A percentile compares a stretch with the other conserved stretches of the same genome.
Evolutionary conservation across 2,329 filamentous ascomycete species (phyloP).

Genomic region (Leptographium galeiforme): DNA sequence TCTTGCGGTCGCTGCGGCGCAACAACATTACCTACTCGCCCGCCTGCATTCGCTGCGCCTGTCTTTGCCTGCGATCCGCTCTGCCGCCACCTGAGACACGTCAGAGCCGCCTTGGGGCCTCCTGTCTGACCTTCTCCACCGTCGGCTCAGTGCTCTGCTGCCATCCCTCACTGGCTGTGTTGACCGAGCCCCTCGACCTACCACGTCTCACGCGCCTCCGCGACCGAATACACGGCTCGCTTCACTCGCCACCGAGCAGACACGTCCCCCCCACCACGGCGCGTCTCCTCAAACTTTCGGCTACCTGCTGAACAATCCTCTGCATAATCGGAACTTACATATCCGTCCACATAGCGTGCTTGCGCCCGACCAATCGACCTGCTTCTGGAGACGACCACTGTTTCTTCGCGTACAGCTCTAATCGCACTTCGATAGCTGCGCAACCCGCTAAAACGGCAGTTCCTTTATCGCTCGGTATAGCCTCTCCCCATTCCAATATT

Average conservation of each 20-base stretch:
- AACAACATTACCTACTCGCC: no score
- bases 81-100: conserved; percentile 5
- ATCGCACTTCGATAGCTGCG: not conserved
- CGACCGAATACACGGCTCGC: no score
- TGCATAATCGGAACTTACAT: not conserved
- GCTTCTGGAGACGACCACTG: not conserved
- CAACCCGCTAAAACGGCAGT: conserved; percentile 4
- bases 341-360: not conserved
- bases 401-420: not conserved
- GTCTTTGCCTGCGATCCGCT: not conserved
- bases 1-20: not conserved
- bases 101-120: not conserved
- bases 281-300: no score
- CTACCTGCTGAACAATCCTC: no score
- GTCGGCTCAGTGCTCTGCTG: not conserved
- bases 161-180: not conserved
- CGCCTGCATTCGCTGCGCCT: not conserved
- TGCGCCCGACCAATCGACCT: no score
- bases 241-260: no score
- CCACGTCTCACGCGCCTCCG: no score
- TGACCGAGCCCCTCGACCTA: no score
- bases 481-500: conserved; percentile 1
- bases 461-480: conserved; percentile 8
- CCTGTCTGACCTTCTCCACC: conserved; percentile 2
- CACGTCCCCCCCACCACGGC: no score